A percentile compares a stretch with the other conserved stretches of the same genome.
Evolutionary conservation across 306 rosid species (phyloP).

Genomic region (Prunus dulcis): DNA sequence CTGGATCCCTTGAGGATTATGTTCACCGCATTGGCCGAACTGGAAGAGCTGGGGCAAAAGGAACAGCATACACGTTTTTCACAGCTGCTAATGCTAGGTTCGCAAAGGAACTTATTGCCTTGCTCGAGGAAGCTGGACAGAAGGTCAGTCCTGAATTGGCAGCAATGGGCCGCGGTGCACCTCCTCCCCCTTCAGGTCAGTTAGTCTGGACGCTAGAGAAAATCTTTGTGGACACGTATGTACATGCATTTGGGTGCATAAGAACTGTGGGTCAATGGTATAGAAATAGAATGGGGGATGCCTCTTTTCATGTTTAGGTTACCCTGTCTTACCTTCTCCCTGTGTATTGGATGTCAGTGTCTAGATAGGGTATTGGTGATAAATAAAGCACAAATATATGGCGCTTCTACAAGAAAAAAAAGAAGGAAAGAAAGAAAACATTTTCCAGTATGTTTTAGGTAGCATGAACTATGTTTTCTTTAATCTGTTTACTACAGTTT

Average conservation of each 20-base stretch:
- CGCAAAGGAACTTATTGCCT: slow-evolving; percentile 78
- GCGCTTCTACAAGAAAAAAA: not conserved
- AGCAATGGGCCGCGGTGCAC: slow-evolving; percentile 97
- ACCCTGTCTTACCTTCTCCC: not conserved
- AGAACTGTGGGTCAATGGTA: not conserved
- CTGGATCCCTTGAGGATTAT: slow-evolving; percentile 97
- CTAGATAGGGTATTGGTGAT: not conserved
- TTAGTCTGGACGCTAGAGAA: not conserved
- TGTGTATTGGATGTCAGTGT: not conserved
- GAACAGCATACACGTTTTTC: slow-evolving; percentile 95
- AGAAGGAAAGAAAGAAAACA: too few species aligned
- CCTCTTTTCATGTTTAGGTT: not conserved
- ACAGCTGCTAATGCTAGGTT: slow-evolving; percentile 97
- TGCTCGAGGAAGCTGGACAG: slow-evolving; percentile 97
- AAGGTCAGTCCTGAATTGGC: slow-evolving; percentile 88
- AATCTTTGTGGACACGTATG: not conserved
- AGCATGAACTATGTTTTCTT: not conserved
- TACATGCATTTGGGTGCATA: not conserved
- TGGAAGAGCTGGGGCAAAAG: slow-evolving; percentile 99
- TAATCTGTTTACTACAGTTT: not conserved
- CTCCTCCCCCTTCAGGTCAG: slow-evolving; percentile 90
- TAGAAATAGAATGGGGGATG: not conserved
- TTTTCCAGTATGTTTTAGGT: not conserved
- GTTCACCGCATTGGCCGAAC: slow-evolving; percentile 98
- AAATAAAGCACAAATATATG: not conserved